Evolutionary conservation across 257 asterid genomes (phyloP).

Genomic region (Anisodus tanguticus): DNA sequence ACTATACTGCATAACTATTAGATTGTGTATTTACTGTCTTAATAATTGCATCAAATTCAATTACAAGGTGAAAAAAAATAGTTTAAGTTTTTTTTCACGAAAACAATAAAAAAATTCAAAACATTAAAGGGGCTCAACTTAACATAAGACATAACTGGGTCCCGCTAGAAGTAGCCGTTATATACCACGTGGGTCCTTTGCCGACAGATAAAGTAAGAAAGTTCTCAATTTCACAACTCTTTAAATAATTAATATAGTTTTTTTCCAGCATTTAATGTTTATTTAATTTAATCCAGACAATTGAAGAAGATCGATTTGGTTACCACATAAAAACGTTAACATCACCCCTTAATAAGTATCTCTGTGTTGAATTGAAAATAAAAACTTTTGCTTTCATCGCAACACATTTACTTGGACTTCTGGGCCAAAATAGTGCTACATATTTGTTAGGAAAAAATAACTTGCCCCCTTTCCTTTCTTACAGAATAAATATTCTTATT

Average conservation of each 20-base stretch:
- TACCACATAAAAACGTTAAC: background rate
- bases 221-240: no score
- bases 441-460: background rate
- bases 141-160: background rate
- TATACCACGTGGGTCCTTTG: slow-evolving; percentile 4
- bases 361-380: background rate
- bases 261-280: no score
- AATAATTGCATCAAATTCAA: no score
- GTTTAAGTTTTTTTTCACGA: no score
- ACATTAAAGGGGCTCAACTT: background rate
- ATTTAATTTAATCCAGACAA: background rate
- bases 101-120: background rate
- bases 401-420: background rate
- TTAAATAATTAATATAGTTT: no score
- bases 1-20: no score
- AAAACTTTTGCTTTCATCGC: background rate
- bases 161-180: slow-evolving; percentile 12
- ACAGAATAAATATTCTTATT: background rate
- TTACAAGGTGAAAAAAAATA: background rate
- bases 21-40: no score
- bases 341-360: background rate
- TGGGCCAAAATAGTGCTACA: background rate
- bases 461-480: no score
- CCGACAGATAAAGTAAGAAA: background rate
- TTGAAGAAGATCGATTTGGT: background rate